Evolutionary conservation across 352 stramenopile species (phyloP), one percentile per base, ranked within the genome.

Genomic region (Phytophthora chlamydospora): DNA sequence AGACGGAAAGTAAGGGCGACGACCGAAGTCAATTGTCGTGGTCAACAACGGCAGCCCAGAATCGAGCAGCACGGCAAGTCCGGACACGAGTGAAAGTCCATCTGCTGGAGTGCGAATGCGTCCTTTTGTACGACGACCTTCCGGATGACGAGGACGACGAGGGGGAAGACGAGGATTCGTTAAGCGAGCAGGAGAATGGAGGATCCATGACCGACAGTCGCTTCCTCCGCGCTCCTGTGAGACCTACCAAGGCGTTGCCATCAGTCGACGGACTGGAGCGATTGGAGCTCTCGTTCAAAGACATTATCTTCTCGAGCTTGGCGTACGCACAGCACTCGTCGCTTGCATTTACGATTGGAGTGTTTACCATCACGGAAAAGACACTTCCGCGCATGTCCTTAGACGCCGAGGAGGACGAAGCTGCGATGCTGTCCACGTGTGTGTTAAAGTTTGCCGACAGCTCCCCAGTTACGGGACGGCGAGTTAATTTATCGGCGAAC

Each of bases 111-210:
- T 90, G 85, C 31, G 66, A 90, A 3, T 68, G 88, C 31, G 62
- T 90, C 19, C 53, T 96, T 43, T 55, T 96, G 24, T 96, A 96
- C 47, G 85, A 96, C 52, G 86, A 96, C 49, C 59, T 94, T 16
- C 73, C 70, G 1, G 79, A 91, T 42, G 74, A 89, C 10, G 71
- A 76, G 6, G 70, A 79, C 11, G 64, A 66, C 1, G 42, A 68
- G 1, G 56, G 62, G 4, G 58, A 76, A 31, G 48, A 54, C 10
- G 66, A 74, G 13, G 65, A 69, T 14, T 43, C 48, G 10, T 19
- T 43, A 16, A 62, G 50, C 51, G 55, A 58, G 21, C 48, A 49
- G 19, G 58, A 73, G 10, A 41, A 53, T 38, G 58, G 58, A 44
- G n/a, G 36, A 2, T 47, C 34, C 14, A 40, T 69, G 54, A 64